Percentiles rank a stretch among this genome's conserved stretches.
Conservation (phyloP, 192 early-diverging fungal species). For the Haplosporangium gracile region DNA sequence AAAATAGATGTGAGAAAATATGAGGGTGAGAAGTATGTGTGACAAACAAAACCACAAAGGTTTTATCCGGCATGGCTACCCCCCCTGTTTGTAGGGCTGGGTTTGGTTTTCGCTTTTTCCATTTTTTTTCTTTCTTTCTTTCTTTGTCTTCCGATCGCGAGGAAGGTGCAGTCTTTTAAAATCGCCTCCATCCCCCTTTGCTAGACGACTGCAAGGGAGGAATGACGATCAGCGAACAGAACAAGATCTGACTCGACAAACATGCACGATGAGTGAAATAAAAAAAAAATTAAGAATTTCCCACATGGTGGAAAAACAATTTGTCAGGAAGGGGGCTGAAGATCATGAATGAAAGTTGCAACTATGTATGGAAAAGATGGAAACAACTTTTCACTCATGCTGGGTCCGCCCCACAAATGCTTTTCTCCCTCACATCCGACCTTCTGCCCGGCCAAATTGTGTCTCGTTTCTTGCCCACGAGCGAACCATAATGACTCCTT, state of each 20-base stretch:
- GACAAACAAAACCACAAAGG: too few species aligned
- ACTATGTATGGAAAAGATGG: not conserved
- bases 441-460: not conserved
- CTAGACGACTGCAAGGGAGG: too few species aligned
- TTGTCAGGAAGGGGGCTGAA: not conserved
- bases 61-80: too few species aligned
- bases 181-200: too few species aligned
- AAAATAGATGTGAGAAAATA: too few species aligned
- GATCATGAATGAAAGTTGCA: not conserved
- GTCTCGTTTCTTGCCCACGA: not conserved
- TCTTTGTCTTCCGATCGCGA: not conserved
- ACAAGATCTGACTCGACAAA: not conserved
- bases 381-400: too few species aligned
- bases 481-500: not conserved
- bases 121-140: not conserved
- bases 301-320: conserved; percentile 5
- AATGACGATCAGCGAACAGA: not conserved
- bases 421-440: too few species aligned
- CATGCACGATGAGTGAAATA: not conserved
- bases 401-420: too few species aligned
- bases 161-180: too few species aligned
- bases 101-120: not conserved
- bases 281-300: too few species aligned
- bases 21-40: too few species aligned
- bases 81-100: too few species aligned